Base-by-base conservation (phyloP, 331 rosid species). In the Quercus lobata region DNA sequence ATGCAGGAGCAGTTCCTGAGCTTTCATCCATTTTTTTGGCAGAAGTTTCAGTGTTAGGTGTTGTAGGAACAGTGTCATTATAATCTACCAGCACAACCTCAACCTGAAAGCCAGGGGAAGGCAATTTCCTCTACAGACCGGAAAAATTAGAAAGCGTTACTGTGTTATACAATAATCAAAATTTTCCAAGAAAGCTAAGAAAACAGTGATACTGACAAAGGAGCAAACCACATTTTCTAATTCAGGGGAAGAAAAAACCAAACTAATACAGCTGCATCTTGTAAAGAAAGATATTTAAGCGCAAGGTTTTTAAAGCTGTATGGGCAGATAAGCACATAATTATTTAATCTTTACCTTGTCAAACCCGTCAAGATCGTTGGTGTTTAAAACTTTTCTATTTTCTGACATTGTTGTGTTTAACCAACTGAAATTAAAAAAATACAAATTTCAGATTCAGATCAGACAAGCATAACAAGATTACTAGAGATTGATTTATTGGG, bases 31-130 rank as follows among this genome's bases (percentile, higher is more conserved):
- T 61, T 71, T 80, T 91, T 73, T 78, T 77, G 19, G 90, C 21
- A 65, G 79, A 81, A 74, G 90, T 75, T 83, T 88, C 92, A 74
- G 81, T 53, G 22, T 65, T 73, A 6, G 93, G 81, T 52, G 89
- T 52, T 6, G 80, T 54, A 44, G 84, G 83, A 30, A 79, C 86
- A 74, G 56, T 56, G 76, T 85, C 88, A 37, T 81, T 83, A 68
- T 85, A 80, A 84, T 96, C 99, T 74, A 81, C 92, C 6, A 93
- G 89, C 82, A 96, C 98, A 78, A 96, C 83, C 86, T 96, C 99
- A 73, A 96, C 92, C 89, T 90, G 85, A 84, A 96, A 96, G 77
- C 99, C 98, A 5, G 99, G 99, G 81, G 98, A 96, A 78, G 99
- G 98, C 76, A 96, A 81, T 86, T 92, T 96, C 78, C 98, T 93